Conservation (phyloP, 2,329 filamentous ascomycete genomes). For the Cordyceps militaris region DNA sequence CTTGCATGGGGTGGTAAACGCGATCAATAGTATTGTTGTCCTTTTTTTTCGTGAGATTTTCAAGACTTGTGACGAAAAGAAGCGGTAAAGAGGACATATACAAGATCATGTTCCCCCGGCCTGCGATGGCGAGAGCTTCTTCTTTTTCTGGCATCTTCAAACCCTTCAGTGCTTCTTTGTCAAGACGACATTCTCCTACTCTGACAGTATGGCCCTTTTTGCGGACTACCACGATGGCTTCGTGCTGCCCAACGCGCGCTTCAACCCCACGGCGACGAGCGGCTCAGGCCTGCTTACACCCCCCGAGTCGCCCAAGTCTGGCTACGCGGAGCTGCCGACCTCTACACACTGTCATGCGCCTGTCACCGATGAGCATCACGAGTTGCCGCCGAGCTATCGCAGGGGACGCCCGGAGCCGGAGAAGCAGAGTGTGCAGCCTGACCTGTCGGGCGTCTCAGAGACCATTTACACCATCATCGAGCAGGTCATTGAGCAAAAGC, state of each 20-base stretch:
- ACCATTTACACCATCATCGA: conserved; percentile 25
- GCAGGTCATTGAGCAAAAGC: conserved; percentile 25
- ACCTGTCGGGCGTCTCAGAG: conserved; percentile 15
- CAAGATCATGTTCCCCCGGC: background rate
- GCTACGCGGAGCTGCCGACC: background rate
- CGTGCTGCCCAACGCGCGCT: conserved; percentile 5
- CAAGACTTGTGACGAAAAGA: background rate
- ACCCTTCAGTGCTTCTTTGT: background rate
- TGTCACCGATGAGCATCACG: background rate
- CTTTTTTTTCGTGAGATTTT: background rate
- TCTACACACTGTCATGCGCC: background rate
- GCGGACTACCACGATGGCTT: background rate
- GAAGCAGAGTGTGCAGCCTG: background rate
- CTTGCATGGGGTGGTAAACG: background rate
- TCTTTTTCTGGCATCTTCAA: background rate
- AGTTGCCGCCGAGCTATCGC: background rate
- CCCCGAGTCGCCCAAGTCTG: conserved; percentile 18
- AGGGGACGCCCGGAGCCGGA: background rate
- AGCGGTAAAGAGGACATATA: conserved; percentile 2
- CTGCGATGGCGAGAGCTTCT: background rate
- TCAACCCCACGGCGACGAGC: background rate
- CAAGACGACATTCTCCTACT: background rate
- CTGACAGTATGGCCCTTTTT: background rate
- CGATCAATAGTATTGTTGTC: conserved; percentile 8
- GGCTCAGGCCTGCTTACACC: conserved; percentile 14